Conservation (phyloP, 306 rosid species). For the Purshia tridentata region DNA sequence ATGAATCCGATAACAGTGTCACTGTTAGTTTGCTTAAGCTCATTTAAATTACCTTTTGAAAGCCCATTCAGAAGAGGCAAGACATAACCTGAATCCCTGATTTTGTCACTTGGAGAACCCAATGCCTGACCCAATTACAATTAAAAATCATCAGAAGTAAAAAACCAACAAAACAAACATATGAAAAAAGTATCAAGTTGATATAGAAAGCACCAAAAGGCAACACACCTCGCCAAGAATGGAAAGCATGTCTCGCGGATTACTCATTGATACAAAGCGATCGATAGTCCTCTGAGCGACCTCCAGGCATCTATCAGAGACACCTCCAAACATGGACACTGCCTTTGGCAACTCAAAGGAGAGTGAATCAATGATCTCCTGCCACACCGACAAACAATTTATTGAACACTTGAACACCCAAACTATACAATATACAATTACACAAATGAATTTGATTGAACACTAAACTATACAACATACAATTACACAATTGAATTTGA, state of each 20-base stretch:
- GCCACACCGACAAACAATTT: slow-evolving; percentile 18
- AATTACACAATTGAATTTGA: not conserved
- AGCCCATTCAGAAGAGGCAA: slow-evolving; percentile 60
- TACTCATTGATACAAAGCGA: slow-evolving; percentile 52
- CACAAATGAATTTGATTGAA: not conserved
- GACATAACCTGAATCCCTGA: slow-evolving; percentile 43
- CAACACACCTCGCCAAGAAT: slow-evolving; percentile 65
- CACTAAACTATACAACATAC: too few species aligned
- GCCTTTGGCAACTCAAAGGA: slow-evolving; percentile 75
- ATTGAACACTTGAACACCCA: not conserved
- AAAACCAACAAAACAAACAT: not conserved
- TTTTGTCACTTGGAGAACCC: slow-evolving; percentile 40
- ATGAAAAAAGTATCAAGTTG: not conserved
- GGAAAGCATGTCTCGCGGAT: slow-evolving; percentile 83
- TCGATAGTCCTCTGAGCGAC: slow-evolving; percentile 54
- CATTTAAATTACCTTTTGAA: slow-evolving; percentile 59
- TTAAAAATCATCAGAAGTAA: slow-evolving; percentile 32
- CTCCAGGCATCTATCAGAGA: slow-evolving; percentile 59
- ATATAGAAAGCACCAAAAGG: not conserved
- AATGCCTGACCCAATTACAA: slow-evolving; percentile 61
- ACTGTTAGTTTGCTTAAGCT: not conserved
- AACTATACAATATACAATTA: too few species aligned
- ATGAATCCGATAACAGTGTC: not conserved
- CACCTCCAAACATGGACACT: slow-evolving; percentile 58
- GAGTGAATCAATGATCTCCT: slow-evolving; percentile 66